Evolutionary conservation across 768 basidiomycete species (phyloP).

Genomic region (Pleurotus ostreatus): DNA sequence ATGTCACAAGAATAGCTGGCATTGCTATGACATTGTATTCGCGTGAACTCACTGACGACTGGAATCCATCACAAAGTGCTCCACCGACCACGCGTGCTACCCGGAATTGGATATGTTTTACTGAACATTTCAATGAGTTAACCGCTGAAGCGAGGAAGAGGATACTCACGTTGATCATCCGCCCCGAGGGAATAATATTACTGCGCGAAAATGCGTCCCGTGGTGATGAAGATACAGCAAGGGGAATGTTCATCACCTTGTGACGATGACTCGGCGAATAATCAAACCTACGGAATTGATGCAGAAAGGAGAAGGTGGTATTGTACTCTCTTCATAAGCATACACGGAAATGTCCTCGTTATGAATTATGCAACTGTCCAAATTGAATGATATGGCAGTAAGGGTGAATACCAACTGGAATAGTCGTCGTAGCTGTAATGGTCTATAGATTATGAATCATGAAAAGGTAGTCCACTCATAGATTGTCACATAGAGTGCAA

Average conservation of each 20-base stretch:
- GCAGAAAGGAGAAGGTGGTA: not conserved
- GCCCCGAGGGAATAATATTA: no score
- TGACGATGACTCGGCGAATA: not conserved
- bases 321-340: constrained; percentile 6
- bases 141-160: no score
- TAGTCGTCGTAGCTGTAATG: not conserved
- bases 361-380: constrained; percentile 8
- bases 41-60: no score
- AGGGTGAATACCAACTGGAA: not conserved
- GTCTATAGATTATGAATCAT: constrained; percentile 21
- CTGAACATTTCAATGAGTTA: no score
- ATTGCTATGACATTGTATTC: no score
- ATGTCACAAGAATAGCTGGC: no score
- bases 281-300: no score
- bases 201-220: not conserved
- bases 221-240: constrained; percentile 2
- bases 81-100: not conserved
- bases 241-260: not conserved
- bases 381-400: not conserved
- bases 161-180: no score
- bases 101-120: not conserved
- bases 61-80: not conserved
- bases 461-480: constrained; percentile 47
- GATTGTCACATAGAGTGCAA: constrained; percentile 64
- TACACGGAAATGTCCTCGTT: constrained; percentile 1